A percentile compares a stretch with the other conserved stretches of the same genome.
Evolutionary conservation across 768 basidiomycete species (phyloP).

Genomic region (Mycena polygramma): DNA sequence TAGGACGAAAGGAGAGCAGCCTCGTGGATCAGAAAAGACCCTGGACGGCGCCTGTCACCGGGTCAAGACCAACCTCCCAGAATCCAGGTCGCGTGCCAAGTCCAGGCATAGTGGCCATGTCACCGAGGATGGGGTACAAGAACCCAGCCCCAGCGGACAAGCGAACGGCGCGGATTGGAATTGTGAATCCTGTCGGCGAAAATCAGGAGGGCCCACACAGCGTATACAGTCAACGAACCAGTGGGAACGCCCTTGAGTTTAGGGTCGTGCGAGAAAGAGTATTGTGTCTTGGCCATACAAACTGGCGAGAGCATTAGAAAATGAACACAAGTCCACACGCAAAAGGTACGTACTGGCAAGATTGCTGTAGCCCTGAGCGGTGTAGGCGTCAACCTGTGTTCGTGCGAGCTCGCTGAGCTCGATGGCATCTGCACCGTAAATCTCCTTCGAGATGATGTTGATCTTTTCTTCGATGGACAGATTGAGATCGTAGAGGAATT

Average conservation of each 20-base stretch:
- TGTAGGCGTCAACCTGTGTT: constrained; percentile 91
- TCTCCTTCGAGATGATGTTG: constrained; percentile 85
- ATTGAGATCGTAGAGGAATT: constrained; percentile 92
- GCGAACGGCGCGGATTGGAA: constrained; percentile 91
- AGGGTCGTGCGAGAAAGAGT: constrained; percentile 96
- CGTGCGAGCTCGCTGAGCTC: constrained; percentile 87
- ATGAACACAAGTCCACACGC: neutral
- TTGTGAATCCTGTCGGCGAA: constrained; percentile 77
- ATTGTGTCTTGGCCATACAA: constrained; percentile 98
- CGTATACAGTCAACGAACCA: constrained; percentile 53
- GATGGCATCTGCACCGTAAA: constrained; percentile 95
- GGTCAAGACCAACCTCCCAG: constrained; percentile 91
- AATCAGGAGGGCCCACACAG: too few species aligned
- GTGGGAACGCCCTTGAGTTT: constrained; percentile 91
- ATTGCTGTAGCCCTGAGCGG: constrained; percentile 85
- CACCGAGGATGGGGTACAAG: constrained; percentile 94
- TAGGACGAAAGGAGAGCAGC: neutral
- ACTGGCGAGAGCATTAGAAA: constrained; percentile 59
- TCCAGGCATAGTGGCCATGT: constrained; percentile 99
- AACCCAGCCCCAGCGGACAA: constrained; percentile 95
- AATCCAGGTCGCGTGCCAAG: constrained; percentile 93
- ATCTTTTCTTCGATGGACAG: constrained; percentile 92
- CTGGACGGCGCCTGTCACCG: constrained; percentile 83
- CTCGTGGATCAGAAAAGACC: constrained; percentile 78
- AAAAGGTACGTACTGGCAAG: constrained; percentile 74